Percentiles rank a stretch among this genome's conserved stretches.
These are phyloP conservation scores for Apiotrichum mycotoxinovorans DNA, from an alignment of 1,284 basidiomycete genomes.

Conservation along the genomic window DNA sequence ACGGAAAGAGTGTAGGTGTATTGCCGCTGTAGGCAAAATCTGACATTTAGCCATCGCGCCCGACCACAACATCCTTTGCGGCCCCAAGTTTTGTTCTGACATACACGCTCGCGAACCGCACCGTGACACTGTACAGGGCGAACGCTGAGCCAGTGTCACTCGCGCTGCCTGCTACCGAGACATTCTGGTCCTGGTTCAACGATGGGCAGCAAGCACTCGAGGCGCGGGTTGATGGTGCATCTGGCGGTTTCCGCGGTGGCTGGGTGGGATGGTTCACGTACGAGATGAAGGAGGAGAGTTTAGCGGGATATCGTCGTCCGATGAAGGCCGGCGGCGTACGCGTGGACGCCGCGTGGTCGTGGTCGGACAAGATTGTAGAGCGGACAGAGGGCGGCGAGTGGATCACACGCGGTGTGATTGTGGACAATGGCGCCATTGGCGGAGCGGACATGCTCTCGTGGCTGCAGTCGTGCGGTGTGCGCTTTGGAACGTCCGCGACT, in stretches of 20 bases:
- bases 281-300: slow-evolving; percentile 56
- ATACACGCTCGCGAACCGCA: slow-evolving; percentile 38
- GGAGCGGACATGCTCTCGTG: slow-evolving; percentile 30
- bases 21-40: not conserved
- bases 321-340: slow-evolving; percentile 13
- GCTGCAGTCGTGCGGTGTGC: slow-evolving; percentile 30
- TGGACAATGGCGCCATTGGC: slow-evolving; percentile 3
- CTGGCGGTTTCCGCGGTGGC: slow-evolving; percentile 50
- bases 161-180: slow-evolving; percentile 23
- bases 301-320: slow-evolving; percentile 40
- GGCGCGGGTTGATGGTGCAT: not conserved
- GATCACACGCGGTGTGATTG: slow-evolving; percentile 49
- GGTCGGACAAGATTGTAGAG: slow-evolving; percentile 50
- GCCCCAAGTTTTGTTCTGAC: slow-evolving; percentile 42
- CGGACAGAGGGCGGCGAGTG: slow-evolving; percentile 48
- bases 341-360: slow-evolving; percentile 48
- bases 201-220: slow-evolving; percentile 27
- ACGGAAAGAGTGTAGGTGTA: slow-evolving; percentile 49
- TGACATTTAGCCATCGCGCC: slow-evolving; percentile 33
- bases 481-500: slow-evolving; percentile 25
- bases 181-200: slow-evolving; percentile 48
- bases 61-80: slow-evolving; percentile 45
- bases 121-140: slow-evolving; percentile 23
- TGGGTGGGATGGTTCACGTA: slow-evolving; percentile 57
- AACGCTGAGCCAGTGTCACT: slow-evolving; percentile 19